Conservation (phyloP, 176 grass and related monocot genomes). For the Lolium multiflorum region DNA sequence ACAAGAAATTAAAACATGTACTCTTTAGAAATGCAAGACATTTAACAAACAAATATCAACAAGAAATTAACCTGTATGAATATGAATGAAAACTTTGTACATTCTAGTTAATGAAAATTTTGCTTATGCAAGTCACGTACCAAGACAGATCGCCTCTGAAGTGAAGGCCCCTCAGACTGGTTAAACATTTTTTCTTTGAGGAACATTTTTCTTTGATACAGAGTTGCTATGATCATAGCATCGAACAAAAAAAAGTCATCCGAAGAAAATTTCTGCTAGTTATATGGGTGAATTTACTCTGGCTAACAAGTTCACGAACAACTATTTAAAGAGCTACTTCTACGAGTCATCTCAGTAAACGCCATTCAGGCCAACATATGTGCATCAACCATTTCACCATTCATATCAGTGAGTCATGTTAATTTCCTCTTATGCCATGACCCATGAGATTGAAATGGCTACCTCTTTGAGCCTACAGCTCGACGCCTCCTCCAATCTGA, state of each 20-base stretch:
- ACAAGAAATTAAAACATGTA: no score
- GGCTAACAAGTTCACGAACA: not conserved
- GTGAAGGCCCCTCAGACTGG: no score
- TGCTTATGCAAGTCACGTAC: no score
- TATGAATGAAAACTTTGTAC: no score
- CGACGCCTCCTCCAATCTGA: not conserved
- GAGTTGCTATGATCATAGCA: not conserved
- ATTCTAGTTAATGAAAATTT: no score
- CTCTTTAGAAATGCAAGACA: no score
- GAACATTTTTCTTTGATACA: not conserved
- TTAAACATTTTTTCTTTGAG: no score
- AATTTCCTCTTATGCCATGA: not conserved
- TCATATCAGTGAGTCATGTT: not conserved
- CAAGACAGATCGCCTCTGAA: no score
- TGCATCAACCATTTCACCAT: not conserved
- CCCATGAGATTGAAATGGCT: slow-evolving; percentile 19
- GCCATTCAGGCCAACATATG: not conserved
- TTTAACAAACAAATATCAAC: no score
- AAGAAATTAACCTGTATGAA: no score
- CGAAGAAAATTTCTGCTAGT: not conserved
- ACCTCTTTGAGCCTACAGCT: not conserved
- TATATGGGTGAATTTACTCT: not conserved
- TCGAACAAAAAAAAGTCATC: not conserved
- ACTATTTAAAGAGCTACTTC: not conserved
- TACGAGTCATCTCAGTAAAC: not conserved